Base-by-base conservation (phyloP, 768 basidiomycete genomes). In the Rhizopogon roseolus region DNA sequence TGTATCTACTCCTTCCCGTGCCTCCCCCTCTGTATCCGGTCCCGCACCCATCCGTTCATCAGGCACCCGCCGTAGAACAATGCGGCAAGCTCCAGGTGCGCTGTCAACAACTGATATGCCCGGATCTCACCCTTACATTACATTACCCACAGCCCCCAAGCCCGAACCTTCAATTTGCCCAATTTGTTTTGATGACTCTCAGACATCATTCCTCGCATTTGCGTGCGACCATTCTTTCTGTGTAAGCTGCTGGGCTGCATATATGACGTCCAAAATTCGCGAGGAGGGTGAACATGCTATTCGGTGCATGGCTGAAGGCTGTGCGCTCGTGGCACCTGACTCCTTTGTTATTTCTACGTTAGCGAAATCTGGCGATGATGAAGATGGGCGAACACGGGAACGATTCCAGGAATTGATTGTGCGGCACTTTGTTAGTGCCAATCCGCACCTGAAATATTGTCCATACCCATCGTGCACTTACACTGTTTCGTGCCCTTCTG, bases 381-480 rank as follows among this genome's bases (percentile, higher is more conserved):
- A 77, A n/a, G 81, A 85, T 53, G 62, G 66, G 6, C 74, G 78
- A 62, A 76, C 76, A 5, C 84, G 76, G 76, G 66, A 64, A 36
- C 88, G 93, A 48, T 95, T 93, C 75, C 84, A 89, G 57, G 91
- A 93, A 63, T 81, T 99, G 32, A 77, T 96, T 48, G 84, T 91
- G 48, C 86, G 94, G 51, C 84, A 96, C 70, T 98, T 89, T 69
- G 97, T 99, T 16, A 82, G 81, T 17, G 90, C 89, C 65, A 87
- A 86, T 69, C 73, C 83, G 29, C 83, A 81, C 52, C 80, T 98
- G 65, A 88, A 92, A 69, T 99, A 90, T 77, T 99, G 97, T 67
- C 97, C 97, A 3, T 93, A 92, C 61, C 95, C 96, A 0, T 82
- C 85, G 38, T 99, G 97, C 78, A 88, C 93, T 38, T 86, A 91